Percentiles rank a stretch among this genome's conserved stretches.
phyloP scores from a whole-genome alignment of 306 rosid genomes.

The Alnus rubra region DNA sequence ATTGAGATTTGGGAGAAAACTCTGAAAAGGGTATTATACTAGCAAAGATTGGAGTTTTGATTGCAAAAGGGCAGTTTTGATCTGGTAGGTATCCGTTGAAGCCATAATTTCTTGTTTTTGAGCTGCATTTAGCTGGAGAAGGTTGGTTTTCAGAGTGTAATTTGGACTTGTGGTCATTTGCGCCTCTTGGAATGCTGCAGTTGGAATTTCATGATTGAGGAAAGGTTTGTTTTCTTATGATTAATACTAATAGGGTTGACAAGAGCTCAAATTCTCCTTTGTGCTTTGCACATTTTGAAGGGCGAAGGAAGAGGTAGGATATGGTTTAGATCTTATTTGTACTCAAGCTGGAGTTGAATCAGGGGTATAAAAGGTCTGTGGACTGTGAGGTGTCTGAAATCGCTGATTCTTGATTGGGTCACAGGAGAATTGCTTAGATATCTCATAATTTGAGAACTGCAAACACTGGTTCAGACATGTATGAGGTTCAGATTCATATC shows the following conservation, averaged over 20 bases:
- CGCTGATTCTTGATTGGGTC: conserved; percentile 24
- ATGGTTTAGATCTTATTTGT: conserved; percentile 11
- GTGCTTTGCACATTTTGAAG: conserved; percentile 18
- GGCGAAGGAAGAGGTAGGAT: conserved; percentile 25
- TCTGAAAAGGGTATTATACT: conserved; percentile 13
- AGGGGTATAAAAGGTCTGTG: conserved; percentile 22
- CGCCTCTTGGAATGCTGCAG: conserved; percentile 20
- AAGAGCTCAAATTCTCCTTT: conserved; percentile 10
- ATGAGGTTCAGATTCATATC: conserved; percentile 8
- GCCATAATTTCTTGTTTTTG: conserved; percentile 23
- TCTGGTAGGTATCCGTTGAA: conserved; percentile 18
- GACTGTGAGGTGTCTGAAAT: conserved; percentile 28
- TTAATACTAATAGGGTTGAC: conserved; percentile 8
- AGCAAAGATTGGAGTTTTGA: conserved; percentile 27
- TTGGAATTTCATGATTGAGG: conserved; percentile 22
- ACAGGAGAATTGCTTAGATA: conserved; percentile 16
- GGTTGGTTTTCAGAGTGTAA: conserved; percentile 15
- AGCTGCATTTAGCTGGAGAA: conserved; percentile 32
- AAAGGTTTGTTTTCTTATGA: conserved; percentile 32
- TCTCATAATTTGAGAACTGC: conserved; percentile 12
- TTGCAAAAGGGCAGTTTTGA: conserved; percentile 28
- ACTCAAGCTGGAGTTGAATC: conserved; percentile 27
- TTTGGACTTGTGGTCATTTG: not conserved
- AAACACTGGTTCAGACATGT: conserved; percentile 18
- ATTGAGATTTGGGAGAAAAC: conserved; percentile 26